Conservation (phyloP, 129 eudicot species). For the Chrysanthemum seticuspe region DNA sequence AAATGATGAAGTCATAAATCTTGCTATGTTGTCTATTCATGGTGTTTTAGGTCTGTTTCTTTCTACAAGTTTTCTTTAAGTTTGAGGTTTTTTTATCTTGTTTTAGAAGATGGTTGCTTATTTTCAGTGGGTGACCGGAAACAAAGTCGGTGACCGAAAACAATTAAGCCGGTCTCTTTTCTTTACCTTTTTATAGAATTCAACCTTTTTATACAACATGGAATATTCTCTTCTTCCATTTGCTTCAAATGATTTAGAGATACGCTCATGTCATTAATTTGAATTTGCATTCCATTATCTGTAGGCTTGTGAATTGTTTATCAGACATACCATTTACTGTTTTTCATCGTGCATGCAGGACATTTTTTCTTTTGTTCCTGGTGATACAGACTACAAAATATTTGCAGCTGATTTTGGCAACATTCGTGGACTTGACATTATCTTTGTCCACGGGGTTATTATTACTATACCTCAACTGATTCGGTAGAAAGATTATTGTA, state of each 20-base stretch:
- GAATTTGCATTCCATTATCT: too few relatives aligned
- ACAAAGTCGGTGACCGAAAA: too few relatives aligned
- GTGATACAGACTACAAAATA: conserved; percentile 96
- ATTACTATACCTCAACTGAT: conserved; percentile 87
- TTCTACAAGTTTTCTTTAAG: too few relatives aligned
- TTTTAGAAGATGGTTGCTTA: too few relatives aligned
- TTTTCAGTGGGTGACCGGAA: too few relatives aligned
- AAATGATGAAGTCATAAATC: conserved; percentile 1
- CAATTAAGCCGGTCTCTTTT: too few relatives aligned
- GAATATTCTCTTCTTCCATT: too few relatives aligned
- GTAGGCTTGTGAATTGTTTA: not conserved
- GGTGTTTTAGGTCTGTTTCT: conserved; percentile 1
- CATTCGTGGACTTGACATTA: conserved; percentile 95
- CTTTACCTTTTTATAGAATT: too few relatives aligned
- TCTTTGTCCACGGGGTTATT: conserved; percentile 85
- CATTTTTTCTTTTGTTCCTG: conserved; percentile 77
- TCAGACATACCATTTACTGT: conserved; percentile 12
- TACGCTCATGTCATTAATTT: too few relatives aligned
- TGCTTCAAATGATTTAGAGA: too few relatives aligned
- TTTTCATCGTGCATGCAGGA: conserved; percentile 49
- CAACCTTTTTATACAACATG: too few relatives aligned
- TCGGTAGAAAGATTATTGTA: conserved; percentile 97
- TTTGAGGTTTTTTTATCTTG: not conserved
- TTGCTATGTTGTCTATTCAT: not conserved
- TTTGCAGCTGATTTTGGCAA: conserved; percentile 79